Conservation (phyloP, 495 filamentous ascomycete genomes). For the Elaphomyces granulatus region DNA sequence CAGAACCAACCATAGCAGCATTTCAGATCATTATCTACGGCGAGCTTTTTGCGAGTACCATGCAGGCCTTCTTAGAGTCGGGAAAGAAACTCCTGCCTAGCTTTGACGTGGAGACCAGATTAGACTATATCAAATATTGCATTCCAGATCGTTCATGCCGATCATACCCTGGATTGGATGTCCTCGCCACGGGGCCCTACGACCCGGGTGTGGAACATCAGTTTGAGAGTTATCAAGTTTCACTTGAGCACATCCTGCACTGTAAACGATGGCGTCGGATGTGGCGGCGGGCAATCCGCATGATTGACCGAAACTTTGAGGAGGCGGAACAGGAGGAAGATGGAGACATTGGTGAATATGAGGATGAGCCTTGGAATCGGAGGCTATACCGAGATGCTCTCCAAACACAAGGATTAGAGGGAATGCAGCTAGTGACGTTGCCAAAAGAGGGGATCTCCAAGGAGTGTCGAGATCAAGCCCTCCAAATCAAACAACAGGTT, state of each 20-base stretch:
- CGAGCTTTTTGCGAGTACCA: slow-evolving; percentile 20
- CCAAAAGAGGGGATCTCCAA: slow-evolving; percentile 1
- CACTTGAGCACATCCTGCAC: slow-evolving; percentile 8
- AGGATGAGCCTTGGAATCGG: slow-evolving; percentile 41
- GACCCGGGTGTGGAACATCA: not conserved
- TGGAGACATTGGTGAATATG: too few relatives aligned
- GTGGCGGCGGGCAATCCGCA: slow-evolving; percentile 8
- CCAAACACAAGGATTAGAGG: slow-evolving; percentile 58
- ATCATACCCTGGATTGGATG: slow-evolving; percentile 1
- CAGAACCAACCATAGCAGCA: slow-evolving; percentile 13
- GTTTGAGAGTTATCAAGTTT: slow-evolving; percentile 7
- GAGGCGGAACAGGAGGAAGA: too few relatives aligned
- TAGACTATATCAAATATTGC: slow-evolving; percentile 27
- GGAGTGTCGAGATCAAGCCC: too few relatives aligned
- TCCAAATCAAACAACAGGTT: too few relatives aligned
- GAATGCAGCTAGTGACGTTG: slow-evolving; percentile 11
- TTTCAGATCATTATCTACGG: slow-evolving; percentile 26
- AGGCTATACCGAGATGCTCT: slow-evolving; percentile 55
- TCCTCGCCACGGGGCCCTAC: slow-evolving; percentile 7
- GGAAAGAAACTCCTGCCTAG: not conserved
- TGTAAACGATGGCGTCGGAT: slow-evolving; percentile 10
- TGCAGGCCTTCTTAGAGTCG: slow-evolving; percentile 12
- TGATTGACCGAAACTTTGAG: slow-evolving; percentile 3
- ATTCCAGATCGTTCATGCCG: slow-evolving; percentile 13
- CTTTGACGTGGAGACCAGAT: slow-evolving; percentile 12